These are phyloP conservation scores for Sclerospora graminicola DNA, from an alignment of 352 stramenopile species.

Conservation along the genomic window DNA sequence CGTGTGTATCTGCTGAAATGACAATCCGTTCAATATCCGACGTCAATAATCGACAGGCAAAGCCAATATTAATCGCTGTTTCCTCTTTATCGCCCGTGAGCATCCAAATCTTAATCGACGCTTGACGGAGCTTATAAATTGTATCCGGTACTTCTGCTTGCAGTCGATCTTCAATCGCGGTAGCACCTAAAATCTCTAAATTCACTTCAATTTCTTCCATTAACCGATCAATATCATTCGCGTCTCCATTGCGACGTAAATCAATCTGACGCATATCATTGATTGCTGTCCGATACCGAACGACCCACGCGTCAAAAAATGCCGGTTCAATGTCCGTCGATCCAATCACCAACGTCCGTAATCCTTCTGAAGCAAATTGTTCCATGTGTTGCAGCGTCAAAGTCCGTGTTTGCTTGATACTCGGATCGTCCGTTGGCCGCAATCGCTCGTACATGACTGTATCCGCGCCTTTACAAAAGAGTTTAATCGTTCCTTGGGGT, in stretches of 20 bases:
- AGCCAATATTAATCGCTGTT: constrained; percentile 95
- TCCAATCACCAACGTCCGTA: constrained; percentile 87
- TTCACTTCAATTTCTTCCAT: constrained; percentile 86
- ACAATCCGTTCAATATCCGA: constrained; percentile 88
- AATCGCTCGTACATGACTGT: constrained; percentile 86
- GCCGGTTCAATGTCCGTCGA: constrained; percentile 38
- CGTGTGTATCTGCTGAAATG: constrained; percentile 70
- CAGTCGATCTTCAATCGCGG: constrained; percentile 91
- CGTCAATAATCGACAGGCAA: constrained; percentile 84
- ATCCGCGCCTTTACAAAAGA: constrained; percentile 85
- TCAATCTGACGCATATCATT: constrained; percentile 86
- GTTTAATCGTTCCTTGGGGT: constrained; percentile 40
- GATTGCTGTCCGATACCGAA: constrained; percentile 58
- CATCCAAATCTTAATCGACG: constrained; percentile 93
- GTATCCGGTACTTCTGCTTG: constrained; percentile 87
- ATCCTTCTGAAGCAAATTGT: constrained; percentile 76
- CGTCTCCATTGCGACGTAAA: constrained; percentile 48
- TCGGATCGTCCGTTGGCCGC: constrained; percentile 30
- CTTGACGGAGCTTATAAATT: constrained; percentile 87
- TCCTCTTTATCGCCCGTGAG: constrained; percentile 93
- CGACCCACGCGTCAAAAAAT: constrained; percentile 61
- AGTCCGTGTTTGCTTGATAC: constrained; percentile 39
- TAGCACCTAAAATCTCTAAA: constrained; percentile 84
- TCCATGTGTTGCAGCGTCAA: constrained; percentile 83
- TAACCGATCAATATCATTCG: constrained; percentile 69